phyloP scores from a whole-genome alignment of 2,329 filamentous ascomycete species.

The Gaeumannomyces tritici region DNA sequence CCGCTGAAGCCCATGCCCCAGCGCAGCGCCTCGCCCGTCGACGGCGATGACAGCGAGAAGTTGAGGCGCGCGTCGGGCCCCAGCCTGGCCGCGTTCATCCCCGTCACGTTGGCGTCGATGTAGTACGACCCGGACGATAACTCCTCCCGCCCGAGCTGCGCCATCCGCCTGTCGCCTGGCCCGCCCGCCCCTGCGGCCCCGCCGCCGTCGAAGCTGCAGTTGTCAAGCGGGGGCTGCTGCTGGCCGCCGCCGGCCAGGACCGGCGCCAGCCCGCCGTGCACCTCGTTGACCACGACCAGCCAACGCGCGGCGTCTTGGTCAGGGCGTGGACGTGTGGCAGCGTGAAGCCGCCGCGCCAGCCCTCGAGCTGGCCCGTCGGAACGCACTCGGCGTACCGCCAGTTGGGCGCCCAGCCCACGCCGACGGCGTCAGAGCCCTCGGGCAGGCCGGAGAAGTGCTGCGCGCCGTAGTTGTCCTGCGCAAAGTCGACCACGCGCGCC shows the following conservation, averaged over 20 bases:
- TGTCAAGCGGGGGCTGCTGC: not conserved
- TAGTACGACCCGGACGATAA: conserved; percentile 38
- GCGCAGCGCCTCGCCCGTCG: conserved; percentile 24
- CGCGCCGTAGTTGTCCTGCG: conserved; percentile 46
- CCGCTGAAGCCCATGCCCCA: no score
- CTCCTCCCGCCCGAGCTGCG: conserved; percentile 35
- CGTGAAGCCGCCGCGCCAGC: conserved; percentile 42
- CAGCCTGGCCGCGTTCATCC: conserved; percentile 15
- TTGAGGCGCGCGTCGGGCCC: conserved; percentile 16
- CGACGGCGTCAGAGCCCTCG: conserved; percentile 28
- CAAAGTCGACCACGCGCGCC: conserved; percentile 33
- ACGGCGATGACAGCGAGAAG: conserved; percentile 26
- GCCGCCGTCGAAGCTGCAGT: not conserved
- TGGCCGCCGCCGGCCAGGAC: conserved; percentile 26
- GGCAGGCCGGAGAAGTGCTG: conserved; percentile 43
- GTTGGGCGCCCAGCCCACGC: conserved; percentile 48
- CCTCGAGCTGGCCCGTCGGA: conserved; percentile 40
- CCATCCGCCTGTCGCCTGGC: not conserved
- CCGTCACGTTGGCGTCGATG: conserved; percentile 43
- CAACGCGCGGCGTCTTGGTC: conserved; percentile 36
- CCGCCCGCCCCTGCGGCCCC: no score
- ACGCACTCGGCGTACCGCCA: conserved; percentile 48
- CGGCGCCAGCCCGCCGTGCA: conserved; percentile 35
- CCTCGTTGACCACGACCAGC: conserved; percentile 40
- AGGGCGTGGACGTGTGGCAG: conserved; percentile 42